Percentiles rank a stretch among this genome's conserved stretches.
Conservation (phyloP, 164 flowering plant genomes). For the Dillenia turbinata region DNA sequence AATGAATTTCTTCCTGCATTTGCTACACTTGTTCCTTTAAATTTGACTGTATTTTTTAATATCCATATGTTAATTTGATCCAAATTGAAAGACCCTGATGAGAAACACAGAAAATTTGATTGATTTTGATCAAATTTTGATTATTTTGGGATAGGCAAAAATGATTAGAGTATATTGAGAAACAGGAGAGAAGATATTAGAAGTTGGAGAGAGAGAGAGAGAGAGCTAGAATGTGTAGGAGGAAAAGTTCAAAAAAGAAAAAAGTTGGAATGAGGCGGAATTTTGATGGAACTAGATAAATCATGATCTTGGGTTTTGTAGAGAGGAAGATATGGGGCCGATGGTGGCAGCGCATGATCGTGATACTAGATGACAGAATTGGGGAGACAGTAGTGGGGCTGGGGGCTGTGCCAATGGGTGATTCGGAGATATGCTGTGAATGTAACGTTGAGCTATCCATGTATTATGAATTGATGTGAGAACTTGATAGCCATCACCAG, state of each 20-base stretch:
- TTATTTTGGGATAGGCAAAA: background rate
- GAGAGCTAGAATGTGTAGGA: too few species aligned
- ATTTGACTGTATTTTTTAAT: conserved; percentile 45
- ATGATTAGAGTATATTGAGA: background rate
- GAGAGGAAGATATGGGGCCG: conserved; percentile 12
- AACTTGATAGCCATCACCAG: too few species aligned
- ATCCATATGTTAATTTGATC: conserved; percentile 31
- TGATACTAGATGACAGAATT: too few species aligned
- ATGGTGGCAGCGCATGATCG: conserved; percentile 4
- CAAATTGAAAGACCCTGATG: conserved; percentile 13
- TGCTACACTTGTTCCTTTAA: conserved; percentile 87
- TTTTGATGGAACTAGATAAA: conserved; percentile 12
- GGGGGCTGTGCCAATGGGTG: too few species aligned
- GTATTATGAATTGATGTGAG: too few species aligned
- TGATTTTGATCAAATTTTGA: background rate
- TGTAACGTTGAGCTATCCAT: too few species aligned
- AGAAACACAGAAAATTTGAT: conserved; percentile 1
- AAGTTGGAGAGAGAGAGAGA: background rate
- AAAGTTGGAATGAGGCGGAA: background rate
- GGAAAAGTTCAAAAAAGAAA: background rate
- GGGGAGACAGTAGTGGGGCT: too few species aligned
- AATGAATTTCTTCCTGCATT: conserved; percentile 68
- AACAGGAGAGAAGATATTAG: background rate
- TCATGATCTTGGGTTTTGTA: conserved; percentile 24
- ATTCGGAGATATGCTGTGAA: too few species aligned